Conservation (phyloP, 1,139 yeast genomes). For the Scheffersomyces cryptocercus region DNA sequence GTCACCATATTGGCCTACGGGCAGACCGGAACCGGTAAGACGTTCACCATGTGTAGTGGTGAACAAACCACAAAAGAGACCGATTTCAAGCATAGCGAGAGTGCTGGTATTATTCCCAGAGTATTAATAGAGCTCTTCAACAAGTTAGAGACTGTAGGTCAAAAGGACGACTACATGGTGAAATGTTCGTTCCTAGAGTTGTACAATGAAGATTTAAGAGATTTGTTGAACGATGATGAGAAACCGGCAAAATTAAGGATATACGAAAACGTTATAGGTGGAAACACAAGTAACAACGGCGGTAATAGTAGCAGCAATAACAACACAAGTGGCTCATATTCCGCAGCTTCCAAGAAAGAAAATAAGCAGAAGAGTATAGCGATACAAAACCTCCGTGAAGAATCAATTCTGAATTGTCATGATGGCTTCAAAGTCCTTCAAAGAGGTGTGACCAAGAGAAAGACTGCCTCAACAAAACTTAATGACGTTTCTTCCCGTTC, state of each 20-base stretch:
- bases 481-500: constrained; percentile 72
- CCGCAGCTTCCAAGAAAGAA: not conserved
- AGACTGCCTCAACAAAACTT: constrained; percentile 69
- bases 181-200: constrained; percentile 73
- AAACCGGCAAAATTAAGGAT: constrained; percentile 44
- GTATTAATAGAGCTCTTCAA: constrained; percentile 57
- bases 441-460: constrained; percentile 57
- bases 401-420: constrained; percentile 50
- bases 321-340: constrained; percentile 6
- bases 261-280: constrained; percentile 39
- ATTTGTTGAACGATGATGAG: constrained; percentile 51
- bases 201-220: constrained; percentile 71
- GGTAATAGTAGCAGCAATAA: constrained; percentile 11
- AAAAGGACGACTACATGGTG: constrained; percentile 52
- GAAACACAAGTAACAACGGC: constrained; percentile 16
- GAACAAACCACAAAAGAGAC: constrained; percentile 10
- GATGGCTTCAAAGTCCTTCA: constrained; percentile 57
- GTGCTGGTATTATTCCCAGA: constrained; percentile 72
- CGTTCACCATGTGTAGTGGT: constrained; percentile 84
- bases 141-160: constrained; percentile 25
- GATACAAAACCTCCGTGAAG: constrained; percentile 59
- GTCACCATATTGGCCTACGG: constrained; percentile 87
- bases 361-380: constrained; percentile 21
- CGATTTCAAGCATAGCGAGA: constrained; percentile 8
- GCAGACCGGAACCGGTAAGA: constrained; percentile 88